Percentiles rank a stretch among this genome's conserved stretches.
Evolutionary conservation across 2,329 filamentous ascomycete species (phyloP).

Genomic region (Penicillium sp.): DNA sequence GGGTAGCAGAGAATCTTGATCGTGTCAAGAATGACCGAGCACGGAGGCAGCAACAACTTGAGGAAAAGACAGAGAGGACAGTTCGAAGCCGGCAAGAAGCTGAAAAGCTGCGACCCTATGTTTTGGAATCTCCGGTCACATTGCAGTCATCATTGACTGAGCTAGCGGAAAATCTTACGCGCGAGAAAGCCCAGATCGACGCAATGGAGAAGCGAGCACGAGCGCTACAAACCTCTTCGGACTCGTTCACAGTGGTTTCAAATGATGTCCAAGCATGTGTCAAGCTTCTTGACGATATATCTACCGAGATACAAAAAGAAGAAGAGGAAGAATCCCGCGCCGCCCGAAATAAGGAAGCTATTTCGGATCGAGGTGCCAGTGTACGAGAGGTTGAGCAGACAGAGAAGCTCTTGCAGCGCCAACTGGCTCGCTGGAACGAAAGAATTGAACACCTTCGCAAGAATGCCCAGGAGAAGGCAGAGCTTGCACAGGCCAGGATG

Average conservation of each 20-base stretch:
- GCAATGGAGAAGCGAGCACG: conserved; percentile 81
- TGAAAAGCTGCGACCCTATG: conserved; percentile 86
- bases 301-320: conserved; percentile 80
- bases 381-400: conserved; percentile 88
- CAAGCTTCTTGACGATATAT: conserved; percentile 84
- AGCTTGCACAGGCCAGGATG: conserved; percentile 82
- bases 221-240: conserved; percentile 85
- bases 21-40: conserved; percentile 77
- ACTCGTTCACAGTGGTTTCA: conserved; percentile 81
- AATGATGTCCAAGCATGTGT: conserved; percentile 85
- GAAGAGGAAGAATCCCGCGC: conserved; percentile 85
- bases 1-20: conserved; percentile 78
- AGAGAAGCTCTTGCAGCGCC: conserved; percentile 77
- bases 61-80: conserved; percentile 51
- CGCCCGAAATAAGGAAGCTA: conserved; percentile 76
- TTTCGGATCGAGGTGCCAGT: conserved; percentile 84
- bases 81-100: conserved; percentile 78
- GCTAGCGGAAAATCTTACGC: conserved; percentile 72
- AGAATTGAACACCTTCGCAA: conserved; percentile 80
- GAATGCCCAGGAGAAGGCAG: conserved; percentile 77
- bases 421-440: conserved; percentile 81
- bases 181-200: conserved; percentile 83
- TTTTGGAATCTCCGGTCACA: conserved; percentile 79
- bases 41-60: conserved; percentile 63
- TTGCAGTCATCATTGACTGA: conserved; percentile 81